Percentiles rank a stretch among this genome's conserved stretches.
These are phyloP conservation scores for Lentinus polychrous DNA, from an alignment of 1,284 basidiomycete genomes.

Conservation along the genomic window DNA sequence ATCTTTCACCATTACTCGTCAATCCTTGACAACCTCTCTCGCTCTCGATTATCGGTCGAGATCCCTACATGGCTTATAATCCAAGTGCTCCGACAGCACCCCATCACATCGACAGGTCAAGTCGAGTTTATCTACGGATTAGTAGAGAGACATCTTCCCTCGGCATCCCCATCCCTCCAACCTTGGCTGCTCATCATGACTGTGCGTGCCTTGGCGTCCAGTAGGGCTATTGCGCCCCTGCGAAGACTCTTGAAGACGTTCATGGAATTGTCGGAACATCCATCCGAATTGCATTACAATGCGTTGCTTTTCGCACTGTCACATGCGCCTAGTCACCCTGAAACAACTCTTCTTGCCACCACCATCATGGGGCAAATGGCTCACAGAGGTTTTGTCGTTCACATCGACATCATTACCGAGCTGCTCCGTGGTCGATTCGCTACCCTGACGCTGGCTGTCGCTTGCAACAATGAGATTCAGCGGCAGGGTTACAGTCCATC, in stretches of 20 bases:
- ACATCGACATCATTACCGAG: neutral
- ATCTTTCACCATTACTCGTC: neutral
- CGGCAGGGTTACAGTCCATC: constrained; percentile 34
- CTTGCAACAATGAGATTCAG: constrained; percentile 37
- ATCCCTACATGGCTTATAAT: constrained; percentile 47
- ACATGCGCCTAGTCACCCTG: constrained; percentile 32
- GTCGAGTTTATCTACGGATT: constrained; percentile 29
- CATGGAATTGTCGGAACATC: constrained; percentile 28
- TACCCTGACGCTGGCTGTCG: constrained; percentile 40
- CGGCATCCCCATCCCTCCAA: constrained; percentile 25
- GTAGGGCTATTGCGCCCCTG: constrained; percentile 38
- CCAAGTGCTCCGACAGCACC: constrained; percentile 41
- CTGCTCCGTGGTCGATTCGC: constrained; percentile 31
- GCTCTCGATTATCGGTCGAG: constrained; percentile 8
- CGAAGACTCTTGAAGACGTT: constrained; percentile 38
- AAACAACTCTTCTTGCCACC: constrained; percentile 33
- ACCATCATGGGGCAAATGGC: constrained; percentile 41
- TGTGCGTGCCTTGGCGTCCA: constrained; percentile 41
- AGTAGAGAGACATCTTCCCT: constrained; percentile 30
- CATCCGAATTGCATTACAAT: constrained; percentile 41
- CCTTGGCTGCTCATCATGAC: constrained; percentile 41
- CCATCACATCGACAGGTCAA: constrained; percentile 36
- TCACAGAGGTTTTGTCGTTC: constrained; percentile 24
- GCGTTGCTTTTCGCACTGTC: constrained; percentile 48
- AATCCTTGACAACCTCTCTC: neutral